A percentile compares a stretch with the other conserved stretches of the same genome.
phyloP scores from a whole-genome alignment of 1,284 basidiomycete genomes.

The Cutaneotrichosporon spelunceum region DNA sequence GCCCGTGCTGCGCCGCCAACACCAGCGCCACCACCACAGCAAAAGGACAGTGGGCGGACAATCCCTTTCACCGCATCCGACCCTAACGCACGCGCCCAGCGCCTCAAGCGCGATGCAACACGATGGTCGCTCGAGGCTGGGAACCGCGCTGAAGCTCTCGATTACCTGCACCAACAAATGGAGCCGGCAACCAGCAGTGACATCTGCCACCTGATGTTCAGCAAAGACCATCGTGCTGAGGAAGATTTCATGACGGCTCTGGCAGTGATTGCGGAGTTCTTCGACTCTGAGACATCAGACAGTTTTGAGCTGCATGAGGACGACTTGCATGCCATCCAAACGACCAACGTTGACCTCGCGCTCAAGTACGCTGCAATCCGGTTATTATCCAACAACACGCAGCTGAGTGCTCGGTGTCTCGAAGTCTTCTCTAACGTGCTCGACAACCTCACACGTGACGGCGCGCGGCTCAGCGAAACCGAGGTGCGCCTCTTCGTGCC shows the following conservation, averaged over 20 bases:
- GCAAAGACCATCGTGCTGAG: constrained; percentile 91
- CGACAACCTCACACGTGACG: constrained; percentile 64
- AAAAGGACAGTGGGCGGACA: constrained; percentile 26
- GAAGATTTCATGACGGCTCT: constrained; percentile 86
- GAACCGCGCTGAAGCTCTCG: constrained; percentile 75
- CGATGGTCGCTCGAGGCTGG: constrained; percentile 72
- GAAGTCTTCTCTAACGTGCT: constrained; percentile 81
- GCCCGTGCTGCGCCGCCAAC: constrained; percentile 20
- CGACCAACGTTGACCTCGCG: constrained; percentile 87
- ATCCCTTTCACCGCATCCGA: constrained; percentile 67
- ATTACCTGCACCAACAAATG: constrained; percentile 86
- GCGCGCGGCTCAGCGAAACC: constrained; percentile 78
- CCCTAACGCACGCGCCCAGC: constrained; percentile 66
- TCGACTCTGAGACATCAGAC: constrained; percentile 62
- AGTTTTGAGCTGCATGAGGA: constrained; percentile 57
- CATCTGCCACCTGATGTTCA: constrained; percentile 78
- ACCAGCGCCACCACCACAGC: constrained; percentile 23
- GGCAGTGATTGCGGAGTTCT: constrained; percentile 70
- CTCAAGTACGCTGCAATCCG: constrained; percentile 93
- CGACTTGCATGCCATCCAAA: constrained; percentile 65
- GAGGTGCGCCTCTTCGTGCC: constrained; percentile 89
- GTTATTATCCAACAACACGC: constrained; percentile 88
- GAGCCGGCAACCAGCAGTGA: constrained; percentile 76
- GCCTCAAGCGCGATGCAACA: constrained; percentile 74
- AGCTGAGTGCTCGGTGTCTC: constrained; percentile 80